Conservation (phyloP, 495 filamentous ascomycete species). For the Rhizodiscina lignyota region DNA sequence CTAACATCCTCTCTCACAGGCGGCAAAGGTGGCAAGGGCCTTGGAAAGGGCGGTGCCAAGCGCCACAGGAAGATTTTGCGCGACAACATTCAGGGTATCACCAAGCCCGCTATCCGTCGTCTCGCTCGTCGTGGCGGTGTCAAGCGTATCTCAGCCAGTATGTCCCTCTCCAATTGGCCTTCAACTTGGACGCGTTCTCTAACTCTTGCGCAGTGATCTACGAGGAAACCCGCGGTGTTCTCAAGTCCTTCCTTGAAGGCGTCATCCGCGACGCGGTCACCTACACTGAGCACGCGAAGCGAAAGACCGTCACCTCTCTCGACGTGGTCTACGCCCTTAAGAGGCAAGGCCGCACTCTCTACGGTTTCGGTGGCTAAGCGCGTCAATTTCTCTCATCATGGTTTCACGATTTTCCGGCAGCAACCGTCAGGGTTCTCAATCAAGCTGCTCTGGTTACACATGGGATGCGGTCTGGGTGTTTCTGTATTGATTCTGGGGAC, state of each 20-base stretch:
- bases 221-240: conserved; percentile 99
- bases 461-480: too few relatives aligned
- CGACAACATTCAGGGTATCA: conserved; percentile 76
- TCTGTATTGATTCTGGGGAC: too few relatives aligned
- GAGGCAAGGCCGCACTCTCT: conserved; percentile 67
- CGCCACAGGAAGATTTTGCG: conserved; percentile 37
- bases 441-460: too few relatives aligned
- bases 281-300: conserved; percentile 97
- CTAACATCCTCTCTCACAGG: conserved; percentile 12
- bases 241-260: conserved; percentile 99
- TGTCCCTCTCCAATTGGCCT: conserved; percentile 15
- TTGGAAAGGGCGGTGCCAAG: conserved; percentile 46
- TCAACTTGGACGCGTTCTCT: not conserved
- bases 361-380: conserved; percentile 92
- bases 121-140: conserved; percentile 50
- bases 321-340: conserved; percentile 97
- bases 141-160: conserved; percentile 97
- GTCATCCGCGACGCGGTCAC: conserved; percentile 60
- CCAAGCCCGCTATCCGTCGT: conserved; percentile 99
- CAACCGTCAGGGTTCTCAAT: too few relatives aligned
- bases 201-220: conserved; percentile 56
- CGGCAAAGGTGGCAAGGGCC: conserved; percentile 33
- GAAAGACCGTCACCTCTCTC: conserved; percentile 93
- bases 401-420: too few relatives aligned
- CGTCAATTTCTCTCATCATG: too few relatives aligned